These are phyloP conservation scores for Wickerhamomyces ciferrii DNA, from an alignment of 805 yeast genomes.

Conservation along the genomic window DNA sequence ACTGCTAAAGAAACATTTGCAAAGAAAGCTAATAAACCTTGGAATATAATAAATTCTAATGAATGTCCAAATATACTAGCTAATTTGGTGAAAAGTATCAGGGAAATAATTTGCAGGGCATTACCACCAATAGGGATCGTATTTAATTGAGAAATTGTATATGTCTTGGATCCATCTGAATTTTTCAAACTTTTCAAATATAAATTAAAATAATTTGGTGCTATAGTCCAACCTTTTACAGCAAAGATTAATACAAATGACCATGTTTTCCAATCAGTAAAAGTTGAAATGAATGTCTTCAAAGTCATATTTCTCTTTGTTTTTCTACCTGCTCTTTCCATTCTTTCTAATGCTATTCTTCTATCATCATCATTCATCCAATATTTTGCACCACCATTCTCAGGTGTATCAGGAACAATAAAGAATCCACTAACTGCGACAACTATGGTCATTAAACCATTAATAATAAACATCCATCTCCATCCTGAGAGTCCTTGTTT, in stretches of 20 bases:
- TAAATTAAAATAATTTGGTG: conserved; percentile 9
- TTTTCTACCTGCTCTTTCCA: conserved; percentile 8
- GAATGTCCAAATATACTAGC: no score
- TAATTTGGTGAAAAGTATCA: no score
- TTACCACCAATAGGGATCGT: no score
- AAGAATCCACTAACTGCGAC: conserved; percentile 31
- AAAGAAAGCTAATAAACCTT: no score
- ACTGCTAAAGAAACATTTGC: no score
- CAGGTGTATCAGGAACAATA: conserved; percentile 32
- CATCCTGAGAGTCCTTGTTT: no score
- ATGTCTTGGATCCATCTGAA: conserved; percentile 6
- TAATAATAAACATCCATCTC: no score
- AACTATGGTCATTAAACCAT: conserved; percentile 25
- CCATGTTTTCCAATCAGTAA: conserved; percentile 9
- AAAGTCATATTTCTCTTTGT: conserved; percentile 7
- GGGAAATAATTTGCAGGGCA: no score
- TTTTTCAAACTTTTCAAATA: conserved; percentile 11
- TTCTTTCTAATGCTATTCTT: conserved; percentile 21
- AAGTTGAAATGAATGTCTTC: conserved; percentile 1
- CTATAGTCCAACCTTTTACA: conserved; percentile 5
- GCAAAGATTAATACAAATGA: conserved; percentile 11
- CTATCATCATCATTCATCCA: conserved; percentile 28
- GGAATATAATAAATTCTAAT: no score
- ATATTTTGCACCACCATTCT: conserved; percentile 18
- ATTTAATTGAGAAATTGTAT: background rate